Base-by-base conservation (phyloP, 371 early-diverging fungal genomes). In the Lichtheimia ornata region DNA sequence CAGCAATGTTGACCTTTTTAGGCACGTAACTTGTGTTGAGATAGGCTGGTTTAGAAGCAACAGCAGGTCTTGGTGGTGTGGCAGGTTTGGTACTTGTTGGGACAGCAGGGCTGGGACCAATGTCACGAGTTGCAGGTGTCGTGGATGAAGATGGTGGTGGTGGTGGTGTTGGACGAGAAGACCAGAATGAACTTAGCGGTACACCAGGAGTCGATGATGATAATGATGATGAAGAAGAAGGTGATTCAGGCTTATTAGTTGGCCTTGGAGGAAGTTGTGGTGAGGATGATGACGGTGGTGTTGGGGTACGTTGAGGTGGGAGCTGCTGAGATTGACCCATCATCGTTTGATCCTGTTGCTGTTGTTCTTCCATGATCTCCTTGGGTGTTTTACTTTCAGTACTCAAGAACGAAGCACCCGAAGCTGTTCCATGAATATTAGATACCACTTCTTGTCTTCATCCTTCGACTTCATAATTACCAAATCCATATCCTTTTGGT, bases 401-500 rank as follows among this genome's bases (percentile, higher is more conserved):
- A 43, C 70, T 73, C 56, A 81, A 59, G 52, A 81, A 81, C 0
- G 77, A 71, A 15, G 75, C 77, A n/a, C 78, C 81, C 24, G 78
- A 76, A 58, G 81, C 80, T 74, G 50, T 27, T 30, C 22, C 17
- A 5, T n/a, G 6, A 1, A 15, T 15, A 25, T 20, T 18, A 40
- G 18, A n/a, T 30, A 13, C 40, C 3, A 14, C 42, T 52, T 27
- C 42, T 52, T 27, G 22, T 28, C 18, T 35, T 11, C 18, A 53
- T 28, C 18, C 55, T 58, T 47, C 20, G 15, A 18, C 15, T 30
- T 18, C 4, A 22, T 22, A 42, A 55, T 62, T 71, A 71, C 81
- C 81, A 66, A 77, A 79, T 15, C 80, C 81, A 67, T 81, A 81
- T 17, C 81, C 77, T 58, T 79, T 81, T 1, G 81, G 77, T n/a